Evolutionary conservation across 2,329 filamentous ascomycete species (phyloP).

Genomic region (Verticillium isaacii): DNA sequence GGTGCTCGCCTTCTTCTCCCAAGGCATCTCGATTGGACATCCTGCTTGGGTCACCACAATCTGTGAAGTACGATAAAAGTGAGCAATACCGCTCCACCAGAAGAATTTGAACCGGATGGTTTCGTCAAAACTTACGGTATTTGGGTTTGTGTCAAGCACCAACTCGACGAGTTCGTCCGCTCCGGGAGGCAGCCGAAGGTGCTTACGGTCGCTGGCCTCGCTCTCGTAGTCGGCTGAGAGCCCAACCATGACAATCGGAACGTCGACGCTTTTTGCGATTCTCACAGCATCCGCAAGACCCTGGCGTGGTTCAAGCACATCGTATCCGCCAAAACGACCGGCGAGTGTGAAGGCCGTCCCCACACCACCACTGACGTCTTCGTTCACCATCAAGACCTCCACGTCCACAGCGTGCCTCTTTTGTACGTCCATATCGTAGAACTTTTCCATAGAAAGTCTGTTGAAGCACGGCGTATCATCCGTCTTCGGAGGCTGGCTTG

Average conservation of each 20-base stretch:
- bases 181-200: neutral
- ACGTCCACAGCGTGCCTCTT: slow-evolving; percentile 3
- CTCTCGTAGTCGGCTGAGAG: slow-evolving; percentile 36
- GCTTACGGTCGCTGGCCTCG: neutral
- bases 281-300: slow-evolving; percentile 10
- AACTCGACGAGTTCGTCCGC: neutral
- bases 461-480: slow-evolving; percentile 13
- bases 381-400: slow-evolving; percentile 11
- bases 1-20: slow-evolving; percentile 1
- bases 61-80: slow-evolving; percentile 20
- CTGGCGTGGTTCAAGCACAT: slow-evolving; percentile 4
- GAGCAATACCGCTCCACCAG: too few species aligned
- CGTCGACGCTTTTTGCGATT: slow-evolving; percentile 49
- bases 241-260: slow-evolving; percentile 50
- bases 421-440: slow-evolving; percentile 1
- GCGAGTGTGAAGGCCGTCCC: slow-evolving; percentile 14
- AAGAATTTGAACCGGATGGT: too few species aligned
- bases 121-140: neutral
- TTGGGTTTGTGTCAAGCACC: neutral
- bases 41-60: neutral
- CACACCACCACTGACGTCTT: slow-evolving; percentile 15
- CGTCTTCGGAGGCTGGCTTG: slow-evolving; percentile 8
- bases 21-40: neutral
- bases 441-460: slow-evolving; percentile 11
- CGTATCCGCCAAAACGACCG: slow-evolving; percentile 3